Evolutionary conservation across 2,329 filamentous ascomycete species (phyloP), one percentile per base, ranked within the genome.

Genomic region (Talaromyces sp.): DNA sequence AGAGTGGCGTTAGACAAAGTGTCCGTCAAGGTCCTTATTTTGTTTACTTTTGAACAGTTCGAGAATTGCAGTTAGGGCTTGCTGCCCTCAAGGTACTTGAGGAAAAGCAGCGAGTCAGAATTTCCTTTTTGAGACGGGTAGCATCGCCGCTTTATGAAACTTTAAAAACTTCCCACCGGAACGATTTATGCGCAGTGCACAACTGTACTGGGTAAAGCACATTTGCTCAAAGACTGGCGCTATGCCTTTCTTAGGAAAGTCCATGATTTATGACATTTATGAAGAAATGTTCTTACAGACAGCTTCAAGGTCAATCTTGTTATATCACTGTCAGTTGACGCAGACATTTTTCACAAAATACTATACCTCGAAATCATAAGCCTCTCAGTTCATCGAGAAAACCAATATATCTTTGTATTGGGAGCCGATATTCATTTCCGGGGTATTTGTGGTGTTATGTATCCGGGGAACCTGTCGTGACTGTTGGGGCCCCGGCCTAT

Each of bases 21-120:
- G 43, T 51, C 55, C 17, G 9, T 57, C 55, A 57, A 57, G 55
- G 55, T 57, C 43, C 55, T 57, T 57, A 13, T 26, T 43, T 52
- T 27, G 14, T 21, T 52, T 19, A 46, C 21, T 27, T 17, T 29
- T 17, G 7, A 9, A 21, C 6, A 52, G 4, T 9, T 52, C 24
- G 49, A 29, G 49, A 7, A 8, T 27, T 9, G 14, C 27, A 17
- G 6, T 52, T 31, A 29, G 49, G 49, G 49, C 6, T 46, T 21
- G 24, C 14, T 19, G 7, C 49, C 17, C 13, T n/a, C 27, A 52
- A 52, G 49, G 24, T 52, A 27, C 49, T 52, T 19, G 26, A 3
- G 7, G 11, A 29, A 26, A 52, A 17, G 24, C 27, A 27, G 49
- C 49, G 13, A 29, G 5, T 8, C 14, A 6, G 8, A 13, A 46